Percentiles rank a stretch among this genome's conserved stretches.
Evolutionary conservation across 768 basidiomycete genomes (phyloP).

Genomic region (Boletus barrowsii): DNA sequence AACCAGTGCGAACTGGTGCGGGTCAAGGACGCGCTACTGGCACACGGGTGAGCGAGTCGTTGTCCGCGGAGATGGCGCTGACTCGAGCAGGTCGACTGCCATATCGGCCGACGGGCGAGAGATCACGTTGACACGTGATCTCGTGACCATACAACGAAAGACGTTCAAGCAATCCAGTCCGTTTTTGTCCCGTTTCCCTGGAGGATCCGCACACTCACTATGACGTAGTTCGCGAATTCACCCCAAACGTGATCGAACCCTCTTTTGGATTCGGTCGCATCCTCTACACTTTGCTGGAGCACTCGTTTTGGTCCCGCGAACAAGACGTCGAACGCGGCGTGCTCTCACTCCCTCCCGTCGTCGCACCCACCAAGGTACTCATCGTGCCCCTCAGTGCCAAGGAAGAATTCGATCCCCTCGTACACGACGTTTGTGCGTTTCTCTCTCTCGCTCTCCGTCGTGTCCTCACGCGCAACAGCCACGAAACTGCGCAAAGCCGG

Average conservation of each 20-base stretch:
- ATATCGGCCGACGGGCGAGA: constrained; percentile 62
- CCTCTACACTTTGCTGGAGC: constrained; percentile 89
- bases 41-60: constrained; percentile 55
- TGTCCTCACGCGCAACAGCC: constrained; percentile 45
- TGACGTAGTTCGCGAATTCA: constrained; percentile 83
- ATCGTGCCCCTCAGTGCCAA: constrained; percentile 92
- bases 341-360: constrained; percentile 81
- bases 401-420: constrained; percentile 78
- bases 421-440: constrained; percentile 86
- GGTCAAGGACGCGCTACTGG: constrained; percentile 63
- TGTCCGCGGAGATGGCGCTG: constrained; percentile 9
- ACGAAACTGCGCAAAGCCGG: constrained; percentile 84
- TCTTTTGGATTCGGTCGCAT: constrained; percentile 98
- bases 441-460: too few relatives aligned
- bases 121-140: constrained; percentile 68
- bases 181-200: constrained; percentile 24
- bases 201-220: constrained; percentile 14
- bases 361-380: constrained; percentile 95
- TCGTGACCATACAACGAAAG: constrained; percentile 76
- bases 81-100: constrained; percentile 44
- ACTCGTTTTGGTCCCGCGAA: constrained; percentile 93
- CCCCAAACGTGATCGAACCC: constrained; percentile 97
- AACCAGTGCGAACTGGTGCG: constrained; percentile 61
- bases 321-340: constrained; percentile 87
- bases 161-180: constrained; percentile 84